A percentile compares a stretch with the other conserved stretches of the same genome.
These are phyloP conservation scores for Leccinum ponderosum DNA, from an alignment of 1,284 basidiomycete species.

Conservation along the genomic window DNA sequence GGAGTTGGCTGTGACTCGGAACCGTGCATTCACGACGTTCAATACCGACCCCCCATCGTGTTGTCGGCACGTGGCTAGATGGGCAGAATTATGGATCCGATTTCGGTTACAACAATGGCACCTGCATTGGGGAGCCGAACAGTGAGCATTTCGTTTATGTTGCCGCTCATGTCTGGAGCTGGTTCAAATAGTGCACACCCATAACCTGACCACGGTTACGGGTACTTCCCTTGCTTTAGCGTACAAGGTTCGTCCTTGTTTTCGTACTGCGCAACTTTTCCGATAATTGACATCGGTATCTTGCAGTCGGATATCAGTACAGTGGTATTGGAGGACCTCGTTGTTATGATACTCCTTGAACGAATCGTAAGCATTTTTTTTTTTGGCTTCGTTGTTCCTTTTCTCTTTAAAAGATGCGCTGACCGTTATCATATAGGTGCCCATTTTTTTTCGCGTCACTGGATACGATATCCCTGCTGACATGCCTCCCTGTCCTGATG, in stretches of 20 bases:
- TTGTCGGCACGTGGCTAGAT: constrained; percentile 1
- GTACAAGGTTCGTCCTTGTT: constrained; percentile 11
- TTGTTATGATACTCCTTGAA: constrained; percentile 1
- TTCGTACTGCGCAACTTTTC: neutral
- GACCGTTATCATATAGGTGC: constrained; percentile 6
- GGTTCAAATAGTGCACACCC: constrained; percentile 9
- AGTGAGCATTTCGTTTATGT: constrained; percentile 6
- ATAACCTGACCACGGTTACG: constrained; percentile 5
- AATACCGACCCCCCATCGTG: neutral
- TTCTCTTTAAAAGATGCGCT: neutral
- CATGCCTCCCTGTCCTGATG: constrained; percentile 7
- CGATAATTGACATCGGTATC: neutral
- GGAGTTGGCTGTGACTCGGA: constrained; percentile 5
- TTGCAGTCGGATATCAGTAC: constrained; percentile 2
- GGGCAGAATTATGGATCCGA: neutral
- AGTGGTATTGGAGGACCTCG: neutral
- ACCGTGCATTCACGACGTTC: constrained; percentile 2
- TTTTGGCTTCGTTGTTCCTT: too few species aligned
- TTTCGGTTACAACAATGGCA: neutral
- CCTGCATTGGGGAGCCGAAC: constrained; percentile 6
- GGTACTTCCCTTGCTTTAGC: constrained; percentile 9
- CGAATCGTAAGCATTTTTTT: constrained; percentile 4
- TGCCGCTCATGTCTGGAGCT: neutral
- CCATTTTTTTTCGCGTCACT: constrained; percentile 3
- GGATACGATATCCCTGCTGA: constrained; percentile 12